Conservation (phyloP, 2,329 filamentous ascomycete genomes). For the Botrytis byssoidea region DNA sequence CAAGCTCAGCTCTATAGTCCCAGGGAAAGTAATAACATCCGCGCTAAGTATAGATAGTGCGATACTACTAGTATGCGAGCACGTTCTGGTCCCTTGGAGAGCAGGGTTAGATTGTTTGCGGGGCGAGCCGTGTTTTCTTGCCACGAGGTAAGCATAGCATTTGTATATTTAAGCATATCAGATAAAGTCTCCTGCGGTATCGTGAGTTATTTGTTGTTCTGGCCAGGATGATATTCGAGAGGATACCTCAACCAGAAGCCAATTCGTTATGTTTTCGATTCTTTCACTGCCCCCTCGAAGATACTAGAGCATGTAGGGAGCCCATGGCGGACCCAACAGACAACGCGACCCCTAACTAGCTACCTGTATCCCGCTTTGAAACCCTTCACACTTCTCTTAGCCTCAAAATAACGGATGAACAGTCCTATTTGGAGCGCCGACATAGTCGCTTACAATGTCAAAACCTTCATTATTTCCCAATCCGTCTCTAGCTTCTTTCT, state of each 20-base stretch:
- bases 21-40: background rate
- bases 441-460: background rate
- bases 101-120: background rate
- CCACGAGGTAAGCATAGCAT: background rate
- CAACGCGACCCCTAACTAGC: background rate
- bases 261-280: no score
- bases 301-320: background rate
- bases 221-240: background rate
- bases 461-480: conserved; percentile 8
- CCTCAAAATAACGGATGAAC: background rate
- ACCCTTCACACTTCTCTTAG: background rate
- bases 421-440: background rate
- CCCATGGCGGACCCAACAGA: background rate
- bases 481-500: background rate
- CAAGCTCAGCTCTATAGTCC: background rate
- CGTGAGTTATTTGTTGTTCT: no score
- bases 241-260: no score
- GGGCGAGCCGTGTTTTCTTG: background rate
- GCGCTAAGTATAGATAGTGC: background rate
- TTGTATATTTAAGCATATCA: background rate
- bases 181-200: background rate
- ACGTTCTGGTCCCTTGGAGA: background rate
- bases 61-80: background rate
- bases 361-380: background rate
- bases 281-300: background rate